Evolutionary conservation across 1,139 yeast genomes (phyloP).

Genomic region (Yamadazyma diospyri): DNA sequence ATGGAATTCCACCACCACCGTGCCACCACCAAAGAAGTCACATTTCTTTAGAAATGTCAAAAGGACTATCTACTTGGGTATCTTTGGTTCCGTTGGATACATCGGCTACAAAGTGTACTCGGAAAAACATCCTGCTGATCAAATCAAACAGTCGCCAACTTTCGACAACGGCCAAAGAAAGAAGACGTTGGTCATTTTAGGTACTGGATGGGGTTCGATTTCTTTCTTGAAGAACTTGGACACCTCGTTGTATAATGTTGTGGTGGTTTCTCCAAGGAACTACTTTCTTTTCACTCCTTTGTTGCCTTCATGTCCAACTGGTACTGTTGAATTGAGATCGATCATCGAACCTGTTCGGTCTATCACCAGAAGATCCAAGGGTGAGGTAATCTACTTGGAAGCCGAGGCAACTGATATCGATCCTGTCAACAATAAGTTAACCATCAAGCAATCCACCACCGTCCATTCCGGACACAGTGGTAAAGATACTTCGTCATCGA

Average conservation of each 20-base stretch:
- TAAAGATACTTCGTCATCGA: slow-evolving; percentile 50
- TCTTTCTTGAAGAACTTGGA: slow-evolving; percentile 81
- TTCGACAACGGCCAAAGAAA: slow-evolving; percentile 70
- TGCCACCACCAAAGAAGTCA: slow-evolving; percentile 9
- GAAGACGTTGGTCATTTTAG: slow-evolving; percentile 85
- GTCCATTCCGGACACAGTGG: slow-evolving; percentile 53
- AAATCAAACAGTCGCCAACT: slow-evolving; percentile 51
- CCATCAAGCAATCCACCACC: slow-evolving; percentile 51
- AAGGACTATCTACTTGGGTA: slow-evolving; percentile 24
- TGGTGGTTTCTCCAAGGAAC: slow-evolving; percentile 89
- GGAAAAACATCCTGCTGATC: slow-evolving; percentile 61
- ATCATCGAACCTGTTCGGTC: slow-evolving; percentile 34
- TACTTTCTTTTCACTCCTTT: slow-evolving; percentile 92
- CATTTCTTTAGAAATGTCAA: slow-evolving; percentile 30
- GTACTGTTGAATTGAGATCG: slow-evolving; percentile 86
- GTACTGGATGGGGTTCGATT: slow-evolving; percentile 94
- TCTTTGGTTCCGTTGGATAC: slow-evolving; percentile 42
- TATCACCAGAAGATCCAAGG: slow-evolving; percentile 43
- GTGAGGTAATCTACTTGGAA: slow-evolving; percentile 82
- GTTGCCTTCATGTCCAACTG: slow-evolving; percentile 91
- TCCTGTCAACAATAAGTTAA: slow-evolving; percentile 50
- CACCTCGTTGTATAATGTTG: slow-evolving; percentile 81
- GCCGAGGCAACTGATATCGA: slow-evolving; percentile 88
- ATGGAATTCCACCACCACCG: slow-evolving; percentile 12
- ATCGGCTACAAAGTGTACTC: slow-evolving; percentile 54